Base-by-base conservation (phyloP, 495 filamentous ascomycete genomes). In the Evernia prunastri region DNA sequence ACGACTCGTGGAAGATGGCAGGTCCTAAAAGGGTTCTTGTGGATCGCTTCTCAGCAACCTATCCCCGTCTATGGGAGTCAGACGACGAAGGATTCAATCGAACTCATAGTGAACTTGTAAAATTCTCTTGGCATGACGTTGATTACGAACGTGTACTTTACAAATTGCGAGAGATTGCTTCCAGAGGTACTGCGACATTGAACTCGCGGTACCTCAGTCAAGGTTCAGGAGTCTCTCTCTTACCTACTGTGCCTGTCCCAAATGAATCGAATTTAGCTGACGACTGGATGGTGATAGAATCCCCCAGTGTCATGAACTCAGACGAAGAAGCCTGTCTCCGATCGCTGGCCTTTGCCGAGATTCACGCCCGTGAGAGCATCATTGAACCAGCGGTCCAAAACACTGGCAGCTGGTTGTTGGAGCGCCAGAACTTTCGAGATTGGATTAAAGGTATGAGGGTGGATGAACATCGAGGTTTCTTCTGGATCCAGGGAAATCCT, bases 401-500 rank as follows among this genome's bases (percentile, higher is more conserved):
- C 6, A 36, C 53, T 17, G 78, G 74, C 66, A 51, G 67, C 56
- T 79, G 76, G 76, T 45, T 80, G 18, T 67, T 74, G 18, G 17
- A 58, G 56, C 69, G 74, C 23, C 18, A 60, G 7, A 63, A 57
- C 33, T 81, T 74, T 56, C 67, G 56, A 40, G 67, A 42, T 20
- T 81, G 78, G 78, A 47, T 66, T 35, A 58, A 69, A 47, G 29
- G 45, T 33, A 58, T 64, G 6, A 69, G 69, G 61, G 58, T 67
- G n/a, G 33, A 31, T 29, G 60, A 68, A n/a, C 75, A 77, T 57
- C 62, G 66, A 45, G 73, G 73, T 13, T 63, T 81, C 23, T 69
- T 81, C 15, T 80, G 76, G 78, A 73, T 80, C 51, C 74, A 75
- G 62, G 79, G 77, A 35, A 80, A 79, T 58, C 75, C 77, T 4